Evolutionary conservation across 768 basidiomycete genomes (phyloP), one percentile per base, ranked within the genome.

Genomic region (Pholiota molesta): DNA sequence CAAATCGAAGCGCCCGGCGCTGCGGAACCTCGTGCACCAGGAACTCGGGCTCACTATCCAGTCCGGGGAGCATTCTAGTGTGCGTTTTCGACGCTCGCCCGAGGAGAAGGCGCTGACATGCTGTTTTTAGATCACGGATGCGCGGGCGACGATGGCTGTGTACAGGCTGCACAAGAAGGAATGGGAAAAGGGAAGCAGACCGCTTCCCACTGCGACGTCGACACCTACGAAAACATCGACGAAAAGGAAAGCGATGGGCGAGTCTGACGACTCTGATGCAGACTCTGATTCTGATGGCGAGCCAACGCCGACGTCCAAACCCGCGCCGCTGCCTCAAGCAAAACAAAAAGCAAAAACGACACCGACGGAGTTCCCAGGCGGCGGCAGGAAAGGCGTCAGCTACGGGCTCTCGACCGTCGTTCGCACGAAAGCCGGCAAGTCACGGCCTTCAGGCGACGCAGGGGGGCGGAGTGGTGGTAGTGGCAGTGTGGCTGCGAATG

Each of bases 121-220:
- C n/a, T n/a, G n/a, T 26, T 55, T 45, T 23, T 61, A 97, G 96
- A 88, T 98, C 5, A 92, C 86, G 17, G 96, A 99, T 72, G 95
- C 96, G 0, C 84, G 96, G 55, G 97, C 96, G 0, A 92, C 95
- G 0, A 97, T 99, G 94, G 96, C 94, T 0, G 79, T 98, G 40
- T 98, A 91, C 73, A 83, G 95, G 7, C 70, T 96, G 17, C 83
- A 95, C 73, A 88, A 91, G 66, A 87, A 86, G 55, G 81, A 86
- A 52, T 99, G 94, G 94, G 96, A 99, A 66, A 80, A 80, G 60
- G 79, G 81, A n/a, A 73, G 76, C 5, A 72, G 78, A 5, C n/a
- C n/a, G n/a, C n/a, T n/a, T n/a, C n/a, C n/a, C n/a, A n/a, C n/a
- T n/a, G n/a, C n/a, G n/a, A n/a, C n/a, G n/a, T n/a, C n/a, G n/a